Evolutionary conservation across 163 green algal genomes (phyloP), one percentile per base, ranked within the genome.

Genomic region (Chloroidium sp.): DNA sequence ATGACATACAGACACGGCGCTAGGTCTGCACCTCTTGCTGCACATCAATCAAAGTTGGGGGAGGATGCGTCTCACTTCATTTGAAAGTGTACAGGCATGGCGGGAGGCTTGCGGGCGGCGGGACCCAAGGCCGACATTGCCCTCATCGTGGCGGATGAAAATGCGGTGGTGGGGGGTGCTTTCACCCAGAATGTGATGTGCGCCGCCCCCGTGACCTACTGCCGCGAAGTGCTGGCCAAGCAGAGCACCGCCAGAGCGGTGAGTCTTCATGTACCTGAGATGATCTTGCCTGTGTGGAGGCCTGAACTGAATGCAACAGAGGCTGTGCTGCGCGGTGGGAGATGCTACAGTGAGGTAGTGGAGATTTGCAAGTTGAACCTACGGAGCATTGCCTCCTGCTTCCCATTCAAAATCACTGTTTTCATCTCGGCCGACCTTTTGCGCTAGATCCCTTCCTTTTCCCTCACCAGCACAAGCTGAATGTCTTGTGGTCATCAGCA

Each of bases 151-250:
- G 90, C 88, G 36, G 93, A 97, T 62, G 78, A 67, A 0, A 69
- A 86, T 2, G 92, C 93, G 0, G 86, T 90, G 1, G 88, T 90
- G 0, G 93, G 88, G 1, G 96, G 95, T 62, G 90, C 90, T 1
- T 99, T 99, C 92, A 98, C 96, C 8, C 82, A 85, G 14, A 99
- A 99, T 85, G 90, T 98, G n/a, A 95, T 99, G 92, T 95, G 91
- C 79, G 96, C 96, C 1, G 96, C 96, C 8, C 96, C 96, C 0
- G 96, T 99, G 58, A 86, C 88, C 10, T 97, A 96, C 88, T 98
- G 93, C 92, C 95, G 95, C 82, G 86, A 97, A 69, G 87, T 96
- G 69, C 89, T 98, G 69, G 88, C 77, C 0, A 81, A 84, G 75
- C 91, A 88, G 78, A 83, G 90, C 67, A 91, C 82, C 2, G 86